Percentiles rank a stretch among this genome's conserved stretches.
Conservation (phyloP, 2,329 filamentous ascomycete genomes). For the Claviceps lovelessii region DNA sequence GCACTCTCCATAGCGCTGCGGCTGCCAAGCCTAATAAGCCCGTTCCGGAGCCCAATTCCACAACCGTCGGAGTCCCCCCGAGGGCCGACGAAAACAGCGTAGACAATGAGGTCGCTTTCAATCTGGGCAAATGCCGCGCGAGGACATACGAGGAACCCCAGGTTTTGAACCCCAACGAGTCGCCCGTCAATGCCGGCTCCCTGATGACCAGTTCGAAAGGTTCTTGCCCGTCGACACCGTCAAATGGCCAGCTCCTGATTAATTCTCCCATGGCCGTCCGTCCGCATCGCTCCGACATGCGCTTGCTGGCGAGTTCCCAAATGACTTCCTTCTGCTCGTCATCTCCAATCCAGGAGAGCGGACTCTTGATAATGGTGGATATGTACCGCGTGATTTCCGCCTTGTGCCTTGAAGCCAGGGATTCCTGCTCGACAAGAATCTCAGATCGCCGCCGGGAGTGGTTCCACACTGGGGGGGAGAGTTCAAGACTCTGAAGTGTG, state of each 20-base stretch:
- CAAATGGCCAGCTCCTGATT: constrained; percentile 39
- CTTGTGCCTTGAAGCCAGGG: constrained; percentile 26
- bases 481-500: constrained; percentile 50
- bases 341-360: constrained; percentile 52
- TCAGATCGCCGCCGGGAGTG: constrained; percentile 26
- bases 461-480: constrained; percentile 57
- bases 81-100: constrained; percentile 26
- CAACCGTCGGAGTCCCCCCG: constrained; percentile 23
- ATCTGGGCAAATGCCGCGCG: constrained; percentile 50
- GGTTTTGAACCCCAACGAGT: constrained; percentile 84
- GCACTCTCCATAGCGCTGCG: constrained; percentile 51
- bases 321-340: constrained; percentile 53
- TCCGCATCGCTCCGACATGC: constrained; percentile 76
- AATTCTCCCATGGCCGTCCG: constrained; percentile 47
- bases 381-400: constrained; percentile 50
- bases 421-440: constrained; percentile 27
- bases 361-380: constrained; percentile 52
- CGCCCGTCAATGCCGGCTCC: constrained; percentile 77
- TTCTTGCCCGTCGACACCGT: constrained; percentile 14
- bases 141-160: constrained; percentile 88
- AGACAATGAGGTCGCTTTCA: constrained; percentile 30
- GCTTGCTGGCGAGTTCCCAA: constrained; percentile 65
- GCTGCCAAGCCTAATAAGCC: constrained; percentile 82
- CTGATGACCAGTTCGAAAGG: constrained; percentile 55
- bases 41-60: constrained; percentile 83